phyloP scores from a whole-genome alignment of 805 yeast species.

The Candida nonsorbophila region DNA sequence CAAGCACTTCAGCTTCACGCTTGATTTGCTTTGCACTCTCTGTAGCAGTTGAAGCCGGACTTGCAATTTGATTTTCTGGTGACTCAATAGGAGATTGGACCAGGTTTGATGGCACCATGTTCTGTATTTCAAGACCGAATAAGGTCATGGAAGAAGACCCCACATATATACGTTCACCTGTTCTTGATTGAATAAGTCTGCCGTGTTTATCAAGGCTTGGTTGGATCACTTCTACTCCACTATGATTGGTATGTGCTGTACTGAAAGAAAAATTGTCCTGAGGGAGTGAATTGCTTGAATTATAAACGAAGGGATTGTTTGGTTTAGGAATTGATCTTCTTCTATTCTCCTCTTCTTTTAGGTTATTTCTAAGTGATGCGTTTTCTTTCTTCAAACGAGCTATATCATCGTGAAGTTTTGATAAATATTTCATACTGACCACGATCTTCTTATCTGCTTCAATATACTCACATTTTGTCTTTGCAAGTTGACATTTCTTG shows the following conservation, averaged over 20 bases:
- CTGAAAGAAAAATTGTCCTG: constrained; percentile 9
- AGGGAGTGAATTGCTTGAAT: constrained; percentile 9
- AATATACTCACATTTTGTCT: constrained; percentile 59
- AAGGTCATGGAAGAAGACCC: constrained; percentile 83
- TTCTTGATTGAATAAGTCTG: constrained; percentile 63
- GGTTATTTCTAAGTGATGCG: constrained; percentile 44
- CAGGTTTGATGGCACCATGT: constrained; percentile 40
- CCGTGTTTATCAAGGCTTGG: constrained; percentile 72
- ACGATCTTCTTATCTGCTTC: constrained; percentile 71
- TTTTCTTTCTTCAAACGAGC: constrained; percentile 63
- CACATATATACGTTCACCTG: constrained; percentile 71
- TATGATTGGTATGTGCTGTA: constrained; percentile 6
- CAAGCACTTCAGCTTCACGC: constrained; percentile 54
- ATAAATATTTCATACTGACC: constrained; percentile 65
- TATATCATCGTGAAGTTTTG: constrained; percentile 63
- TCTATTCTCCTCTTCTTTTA: constrained; percentile 23
- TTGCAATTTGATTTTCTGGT: constrained; percentile 5
- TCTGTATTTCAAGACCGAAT: constrained; percentile 73
- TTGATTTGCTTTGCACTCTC: constrained; percentile 9
- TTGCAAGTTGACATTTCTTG: constrained; percentile 51
- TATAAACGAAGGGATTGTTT: constrained; percentile 10
- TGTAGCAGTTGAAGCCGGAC: constrained; percentile 5
- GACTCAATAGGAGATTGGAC: constrained; percentile 6
- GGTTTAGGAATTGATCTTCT: constrained; percentile 3
- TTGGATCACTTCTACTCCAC: constrained; percentile 51